Evolutionary conservation across 192 early-diverging fungal genomes (phyloP).

Genomic region (Coemansia sp.): DNA sequence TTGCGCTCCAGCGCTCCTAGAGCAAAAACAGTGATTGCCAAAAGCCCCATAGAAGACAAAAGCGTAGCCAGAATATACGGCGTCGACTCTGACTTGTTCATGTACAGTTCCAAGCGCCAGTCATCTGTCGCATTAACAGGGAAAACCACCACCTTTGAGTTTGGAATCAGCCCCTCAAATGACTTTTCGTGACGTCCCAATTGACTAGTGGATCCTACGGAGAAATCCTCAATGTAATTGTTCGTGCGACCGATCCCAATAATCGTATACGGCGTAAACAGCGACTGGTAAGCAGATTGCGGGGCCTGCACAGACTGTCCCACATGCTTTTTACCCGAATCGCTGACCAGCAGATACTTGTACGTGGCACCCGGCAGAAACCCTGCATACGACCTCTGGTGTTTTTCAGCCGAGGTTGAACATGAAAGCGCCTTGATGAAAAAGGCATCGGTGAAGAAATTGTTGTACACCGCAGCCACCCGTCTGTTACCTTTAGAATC

Average conservation of each 20-base stretch:
- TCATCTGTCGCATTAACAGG: slow-evolving; percentile 51
- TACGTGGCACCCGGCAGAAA: slow-evolving; percentile 76
- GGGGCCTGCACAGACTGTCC: slow-evolving; percentile 77
- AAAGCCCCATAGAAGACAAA: slow-evolving; percentile 61
- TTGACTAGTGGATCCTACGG: slow-evolving; percentile 61
- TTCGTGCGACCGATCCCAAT: slow-evolving; percentile 92
- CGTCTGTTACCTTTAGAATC: slow-evolving; percentile 31
- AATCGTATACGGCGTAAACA: slow-evolving; percentile 76
- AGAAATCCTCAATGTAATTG: slow-evolving; percentile 93
- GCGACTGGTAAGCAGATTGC: slow-evolving; percentile 70
- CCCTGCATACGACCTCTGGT: slow-evolving; percentile 73
- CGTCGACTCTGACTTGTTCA: slow-evolving; percentile 81
- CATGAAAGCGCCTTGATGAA: slow-evolving; percentile 79
- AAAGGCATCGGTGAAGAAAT: slow-evolving; percentile 91
- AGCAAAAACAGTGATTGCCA: slow-evolving; percentile 66
- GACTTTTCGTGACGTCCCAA: slow-evolving; percentile 12
- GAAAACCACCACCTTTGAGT: slow-evolving; percentile 84
- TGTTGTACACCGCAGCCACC: slow-evolving; percentile 70
- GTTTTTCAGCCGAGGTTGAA: slow-evolving; percentile 60
- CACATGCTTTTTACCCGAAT: slow-evolving; percentile 69
- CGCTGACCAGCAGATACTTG: slow-evolving; percentile 85
- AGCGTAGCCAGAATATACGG: slow-evolving; percentile 78
- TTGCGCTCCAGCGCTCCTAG: slow-evolving; percentile 71
- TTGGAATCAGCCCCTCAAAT: slow-evolving; percentile 88
- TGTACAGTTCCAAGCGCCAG: slow-evolving; percentile 86